Evolutionary conservation across 768 basidiomycete species (phyloP).

Genomic region (Suillus bovinus): DNA sequence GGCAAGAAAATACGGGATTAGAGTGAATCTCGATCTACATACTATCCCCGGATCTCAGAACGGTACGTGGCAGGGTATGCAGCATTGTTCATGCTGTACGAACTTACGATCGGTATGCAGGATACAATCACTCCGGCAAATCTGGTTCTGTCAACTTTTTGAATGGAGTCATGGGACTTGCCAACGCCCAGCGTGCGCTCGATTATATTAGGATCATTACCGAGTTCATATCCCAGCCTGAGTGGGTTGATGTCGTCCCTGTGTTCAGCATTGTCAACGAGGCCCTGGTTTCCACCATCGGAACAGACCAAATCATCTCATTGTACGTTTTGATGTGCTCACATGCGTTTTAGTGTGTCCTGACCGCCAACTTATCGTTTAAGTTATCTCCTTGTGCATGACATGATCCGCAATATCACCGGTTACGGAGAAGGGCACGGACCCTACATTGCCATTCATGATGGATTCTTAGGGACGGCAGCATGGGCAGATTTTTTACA

Average conservation of each 20-base stretch:
- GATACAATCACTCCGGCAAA: slow-evolving; percentile 63
- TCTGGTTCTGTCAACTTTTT: slow-evolving; percentile 62
- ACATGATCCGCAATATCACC: slow-evolving; percentile 70
- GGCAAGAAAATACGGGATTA: slow-evolving; percentile 89
- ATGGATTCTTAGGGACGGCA: slow-evolving; percentile 52
- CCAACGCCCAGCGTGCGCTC: slow-evolving; percentile 79
- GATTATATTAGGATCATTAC: slow-evolving; percentile 73
- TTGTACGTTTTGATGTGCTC: slow-evolving; percentile 48
- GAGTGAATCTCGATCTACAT: slow-evolving; percentile 80
- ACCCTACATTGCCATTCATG: slow-evolving; percentile 60
- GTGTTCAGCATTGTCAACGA: slow-evolving; percentile 70
- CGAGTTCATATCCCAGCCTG: slow-evolving; percentile 80
- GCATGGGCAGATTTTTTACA: slow-evolving; percentile 51
- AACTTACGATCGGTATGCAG: slow-evolving; percentile 24
- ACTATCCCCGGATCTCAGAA: slow-evolving; percentile 81
- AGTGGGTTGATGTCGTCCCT: slow-evolving; percentile 63
- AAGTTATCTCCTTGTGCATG: slow-evolving; percentile 59
- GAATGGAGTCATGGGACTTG: slow-evolving; percentile 77
- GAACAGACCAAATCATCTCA: slow-evolving; percentile 49
- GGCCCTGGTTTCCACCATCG: slow-evolving; percentile 52
- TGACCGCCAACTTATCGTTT: slow-evolving; percentile 5
- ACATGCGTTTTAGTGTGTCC: not conserved
- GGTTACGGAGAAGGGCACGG: slow-evolving; percentile 69
- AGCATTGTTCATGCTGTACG: not conserved
- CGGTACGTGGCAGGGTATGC: slow-evolving; percentile 37